These are phyloP conservation scores for Coniochaeta hoffmannii DNA, from an alignment of 2,329 filamentous ascomycete species.

Conservation along the genomic window DNA sequence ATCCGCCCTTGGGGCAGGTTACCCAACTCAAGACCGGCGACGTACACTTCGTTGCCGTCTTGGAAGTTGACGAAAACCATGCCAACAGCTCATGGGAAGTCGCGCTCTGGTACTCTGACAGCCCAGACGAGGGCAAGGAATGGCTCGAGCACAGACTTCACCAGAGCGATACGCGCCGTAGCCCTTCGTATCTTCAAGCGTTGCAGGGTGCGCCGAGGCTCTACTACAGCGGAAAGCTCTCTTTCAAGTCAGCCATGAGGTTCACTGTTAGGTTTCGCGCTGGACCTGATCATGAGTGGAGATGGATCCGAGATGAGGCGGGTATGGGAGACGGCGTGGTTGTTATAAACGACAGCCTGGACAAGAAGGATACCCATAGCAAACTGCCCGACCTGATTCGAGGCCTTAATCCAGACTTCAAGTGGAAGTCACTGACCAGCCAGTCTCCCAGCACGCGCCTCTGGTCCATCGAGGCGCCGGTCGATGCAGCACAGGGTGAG, in stretches of 20 bases:
- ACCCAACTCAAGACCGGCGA: constrained; percentile 46
- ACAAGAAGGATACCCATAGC: constrained; percentile 20
- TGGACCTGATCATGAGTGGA: constrained; percentile 48
- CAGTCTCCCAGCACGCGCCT: constrained; percentile 63
- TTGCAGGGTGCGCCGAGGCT: constrained; percentile 28
- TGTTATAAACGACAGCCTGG: constrained; percentile 36
- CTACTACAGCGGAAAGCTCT: constrained; percentile 48
- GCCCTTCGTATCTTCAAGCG: constrained; percentile 45
- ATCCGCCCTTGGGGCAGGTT: constrained; percentile 69
- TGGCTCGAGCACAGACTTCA: constrained; percentile 45
- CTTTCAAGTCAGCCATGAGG: constrained; percentile 38
- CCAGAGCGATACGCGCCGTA: constrained; percentile 13
- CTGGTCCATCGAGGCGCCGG: constrained; percentile 56
- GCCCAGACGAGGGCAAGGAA: constrained; percentile 38
- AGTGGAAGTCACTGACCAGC: constrained; percentile 46
- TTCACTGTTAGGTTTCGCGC: constrained; percentile 69
- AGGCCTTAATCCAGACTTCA: constrained; percentile 48
- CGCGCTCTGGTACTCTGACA: constrained; percentile 59
- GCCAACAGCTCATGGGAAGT: constrained; percentile 60
- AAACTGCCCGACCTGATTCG: constrained; percentile 49
- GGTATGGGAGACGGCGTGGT: constrained; percentile 56
- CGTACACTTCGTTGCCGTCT: constrained; percentile 58
- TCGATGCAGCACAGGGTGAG: constrained; percentile 49
- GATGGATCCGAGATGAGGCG: constrained; percentile 61
- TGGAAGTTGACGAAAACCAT: constrained; percentile 55